phyloP scores from a whole-genome alignment of 2,329 filamentous ascomycete species.

The Neopestalotiopsis sp. region DNA sequence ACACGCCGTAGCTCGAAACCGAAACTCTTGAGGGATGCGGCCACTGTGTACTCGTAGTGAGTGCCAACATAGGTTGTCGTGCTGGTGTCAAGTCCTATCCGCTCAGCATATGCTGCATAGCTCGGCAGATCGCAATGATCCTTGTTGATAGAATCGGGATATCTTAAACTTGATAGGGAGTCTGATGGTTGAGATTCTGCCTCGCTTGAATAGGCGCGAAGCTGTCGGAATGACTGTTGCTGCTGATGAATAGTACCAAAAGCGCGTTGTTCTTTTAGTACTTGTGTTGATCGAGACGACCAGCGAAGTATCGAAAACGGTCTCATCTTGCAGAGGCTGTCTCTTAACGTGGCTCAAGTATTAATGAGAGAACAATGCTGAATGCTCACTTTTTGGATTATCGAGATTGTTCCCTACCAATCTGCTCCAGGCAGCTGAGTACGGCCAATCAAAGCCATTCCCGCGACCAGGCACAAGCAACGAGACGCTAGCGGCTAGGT shows the following conservation, averaged over 20 bases:
- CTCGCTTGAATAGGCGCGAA: conserved; percentile 1
- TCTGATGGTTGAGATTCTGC: conserved; percentile 14
- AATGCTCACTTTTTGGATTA: conserved; percentile 19
- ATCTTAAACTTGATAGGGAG: conserved; percentile 36
- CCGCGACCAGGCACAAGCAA: too few relatives aligned
- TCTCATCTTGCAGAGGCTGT: background rate
- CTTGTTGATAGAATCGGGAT: conserved; percentile 49
- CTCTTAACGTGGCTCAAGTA: background rate
- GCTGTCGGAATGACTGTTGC: background rate
- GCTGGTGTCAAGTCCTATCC: conserved; percentile 56
- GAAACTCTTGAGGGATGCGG: conserved; percentile 58
- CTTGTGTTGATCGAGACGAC: background rate
- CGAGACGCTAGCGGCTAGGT: too few relatives aligned
- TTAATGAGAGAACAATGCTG: background rate
- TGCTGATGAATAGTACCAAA: background rate
- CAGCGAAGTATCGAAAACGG: background rate
- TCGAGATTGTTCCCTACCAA: too few relatives aligned
- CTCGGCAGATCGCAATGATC: conserved; percentile 68
- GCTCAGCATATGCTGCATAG: conserved; percentile 68
- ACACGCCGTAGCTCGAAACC: conserved; percentile 70
- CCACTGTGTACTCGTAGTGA: conserved; percentile 76
- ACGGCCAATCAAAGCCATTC: too few relatives aligned
- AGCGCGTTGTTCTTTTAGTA: too few relatives aligned
- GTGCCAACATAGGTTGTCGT: conserved; percentile 74
- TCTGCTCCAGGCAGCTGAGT: too few relatives aligned